phyloP scores from a whole-genome alignment of 2,329 filamentous ascomycete genomes.

The Talaromyces sp. region DNA sequence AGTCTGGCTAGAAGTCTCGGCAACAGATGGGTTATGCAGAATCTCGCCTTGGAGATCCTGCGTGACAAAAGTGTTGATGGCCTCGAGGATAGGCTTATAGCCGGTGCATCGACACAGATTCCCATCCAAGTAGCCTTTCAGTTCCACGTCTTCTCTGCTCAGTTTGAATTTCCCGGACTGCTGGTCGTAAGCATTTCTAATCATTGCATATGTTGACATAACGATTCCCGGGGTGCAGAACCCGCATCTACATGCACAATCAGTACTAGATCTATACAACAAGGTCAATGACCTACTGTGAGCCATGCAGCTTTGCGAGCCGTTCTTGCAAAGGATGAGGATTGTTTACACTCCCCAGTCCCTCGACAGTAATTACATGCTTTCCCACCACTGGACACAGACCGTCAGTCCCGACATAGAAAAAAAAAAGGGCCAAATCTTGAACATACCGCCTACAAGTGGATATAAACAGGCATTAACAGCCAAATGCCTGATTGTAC shows the following conservation, averaged over 20 bases:
- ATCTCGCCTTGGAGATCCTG: slow-evolving; percentile 49
- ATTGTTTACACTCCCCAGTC: slow-evolving; percentile 79
- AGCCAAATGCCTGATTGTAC: slow-evolving; percentile 16
- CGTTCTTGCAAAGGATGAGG: slow-evolving; percentile 90
- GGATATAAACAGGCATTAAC: slow-evolving; percentile 47
- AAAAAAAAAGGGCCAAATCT: slow-evolving; percentile 86
- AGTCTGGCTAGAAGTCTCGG: slow-evolving; percentile 41
- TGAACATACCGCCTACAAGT: slow-evolving; percentile 95
- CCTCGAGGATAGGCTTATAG: slow-evolving; percentile 89
- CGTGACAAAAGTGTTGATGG: slow-evolving; percentile 76
- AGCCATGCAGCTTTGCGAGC: slow-evolving; percentile 54
- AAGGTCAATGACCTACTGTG: not conserved
- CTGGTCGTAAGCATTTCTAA: slow-evolving; percentile 67
- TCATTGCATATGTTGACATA: slow-evolving; percentile 78
- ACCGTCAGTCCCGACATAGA: slow-evolving; percentile 48
- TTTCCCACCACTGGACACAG: slow-evolving; percentile 71
- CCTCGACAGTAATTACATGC: slow-evolving; percentile 96
- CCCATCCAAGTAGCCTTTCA: slow-evolving; percentile 78
- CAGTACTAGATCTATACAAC: slow-evolving; percentile 41
- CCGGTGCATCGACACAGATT: slow-evolving; percentile 95
- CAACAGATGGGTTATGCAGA: slow-evolving; percentile 41
- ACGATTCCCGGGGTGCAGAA: slow-evolving; percentile 98
- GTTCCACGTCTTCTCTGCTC: slow-evolving; percentile 68
- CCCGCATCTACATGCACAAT: slow-evolving; percentile 80
- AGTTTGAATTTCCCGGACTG: slow-evolving; percentile 81